Evolutionary conservation across 805 yeast genomes (phyloP), one percentile per base, ranked within the genome.

Genomic region (Candida pini): DNA sequence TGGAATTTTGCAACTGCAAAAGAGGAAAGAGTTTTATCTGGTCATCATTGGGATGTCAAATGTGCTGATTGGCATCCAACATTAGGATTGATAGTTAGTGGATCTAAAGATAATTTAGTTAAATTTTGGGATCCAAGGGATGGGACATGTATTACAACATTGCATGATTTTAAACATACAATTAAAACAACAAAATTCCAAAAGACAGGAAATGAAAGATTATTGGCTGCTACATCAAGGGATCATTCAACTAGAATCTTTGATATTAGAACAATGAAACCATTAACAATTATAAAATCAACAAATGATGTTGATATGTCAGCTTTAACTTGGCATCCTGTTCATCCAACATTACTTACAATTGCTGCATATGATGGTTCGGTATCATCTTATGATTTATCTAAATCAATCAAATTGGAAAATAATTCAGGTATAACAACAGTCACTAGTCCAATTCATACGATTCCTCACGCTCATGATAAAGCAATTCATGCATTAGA

Each of bases 11-110:
- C 85, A 53, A 85, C 82, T 52, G 92, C 92, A 24, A 66, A 72
- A 39, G 92, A 86, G 47, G 99, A 92, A 54, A 63, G 84, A 31
- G 68, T 76, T 0, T 66, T 92, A 35, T 71, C 78, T 17, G 97
- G 97, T 2, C 99, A 92, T 61, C 96, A 94, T 56, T 92, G 99
- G 99, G 99, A 92, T 60, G 97, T 92, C 16, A 92, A 92, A 55
- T 78, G 89, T 35, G 85, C 94, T 35, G 97, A 92, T 58, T 92
- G 99, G 99, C 99, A 92, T 59, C 85, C 95, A 5, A 68, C 71
- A 9, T 63, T 86, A 60, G 96, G 97, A 0, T 67, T 92, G 18
- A 71, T 92, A 33, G 96, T 83, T 0, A 75, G 89, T 43, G 99
- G 97, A 0, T 92, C 97, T 0, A 92, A 94, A 56, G 99, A 92